Evolutionary conservation across 495 filamentous ascomycete genomes (phyloP).

Genomic region (Darksidea phi): DNA sequence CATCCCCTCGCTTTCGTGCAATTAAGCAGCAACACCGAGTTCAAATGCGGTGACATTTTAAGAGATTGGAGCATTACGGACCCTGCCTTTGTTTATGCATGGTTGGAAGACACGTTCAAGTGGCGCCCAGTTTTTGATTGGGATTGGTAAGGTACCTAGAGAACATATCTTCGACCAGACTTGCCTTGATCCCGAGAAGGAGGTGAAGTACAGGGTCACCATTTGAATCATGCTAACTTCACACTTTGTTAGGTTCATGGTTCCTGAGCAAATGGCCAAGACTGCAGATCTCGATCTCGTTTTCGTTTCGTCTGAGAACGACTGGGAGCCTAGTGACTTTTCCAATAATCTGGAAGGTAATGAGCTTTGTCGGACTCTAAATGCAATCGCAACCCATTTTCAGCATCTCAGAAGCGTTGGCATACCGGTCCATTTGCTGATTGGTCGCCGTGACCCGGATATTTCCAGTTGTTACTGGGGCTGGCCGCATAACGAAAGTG

Average conservation of each 20-base stretch:
- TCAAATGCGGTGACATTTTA: not conserved
- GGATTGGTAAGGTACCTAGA: not conserved
- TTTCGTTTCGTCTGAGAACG: too few species aligned
- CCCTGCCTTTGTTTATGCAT: not conserved
- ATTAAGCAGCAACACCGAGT: too few species aligned
- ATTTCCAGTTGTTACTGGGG: conserved; percentile 24
- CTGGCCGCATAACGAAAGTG: conserved; percentile 4
- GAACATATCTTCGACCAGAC: too few species aligned
- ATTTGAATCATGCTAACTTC: too few species aligned
- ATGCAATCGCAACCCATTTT: not conserved
- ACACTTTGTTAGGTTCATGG: conserved; percentile 9
- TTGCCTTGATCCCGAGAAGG: too few species aligned
- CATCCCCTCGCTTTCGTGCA: conserved; percentile 16
- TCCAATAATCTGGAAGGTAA: too few species aligned
- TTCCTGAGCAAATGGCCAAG: not conserved
- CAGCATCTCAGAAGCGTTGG: not conserved
- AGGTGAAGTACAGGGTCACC: too few species aligned
- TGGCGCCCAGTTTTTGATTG: conserved; percentile 34
- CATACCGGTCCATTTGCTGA: conserved; percentile 23
- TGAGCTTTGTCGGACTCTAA: not conserved
- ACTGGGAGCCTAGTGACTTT: too few species aligned
- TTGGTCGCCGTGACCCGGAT: conserved; percentile 7
- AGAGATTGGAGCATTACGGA: not conserved
- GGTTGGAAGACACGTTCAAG: conserved; percentile 14
- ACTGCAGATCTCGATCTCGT: not conserved